These are phyloP conservation scores for Gossypium trilobum DNA, from an alignment of 441 rosid genomes.

Conservation along the genomic window DNA sequence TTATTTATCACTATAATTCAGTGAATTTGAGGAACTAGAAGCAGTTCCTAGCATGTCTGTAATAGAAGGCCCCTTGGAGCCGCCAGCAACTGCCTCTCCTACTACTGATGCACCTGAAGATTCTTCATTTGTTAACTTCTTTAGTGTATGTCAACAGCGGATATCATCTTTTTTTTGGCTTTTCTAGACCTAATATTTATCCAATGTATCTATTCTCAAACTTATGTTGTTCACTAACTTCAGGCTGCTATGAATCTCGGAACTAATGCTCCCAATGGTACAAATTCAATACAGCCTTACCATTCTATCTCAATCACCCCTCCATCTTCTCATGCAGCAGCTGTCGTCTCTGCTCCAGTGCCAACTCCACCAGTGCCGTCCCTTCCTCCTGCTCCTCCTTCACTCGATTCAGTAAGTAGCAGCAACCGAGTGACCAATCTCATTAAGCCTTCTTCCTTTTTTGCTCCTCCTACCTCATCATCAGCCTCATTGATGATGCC, in stretches of 20 bases:
- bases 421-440: conserved; percentile 39
- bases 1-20: conserved; percentile 14
- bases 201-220: not conserved
- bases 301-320: conserved; percentile 34
- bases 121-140: conserved; percentile 50
- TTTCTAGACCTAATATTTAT: not conserved
- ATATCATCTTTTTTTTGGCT: not conserved
- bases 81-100: conserved; percentile 35
- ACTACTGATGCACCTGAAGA: conserved; percentile 42
- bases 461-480: conserved; percentile 31
- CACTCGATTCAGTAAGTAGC: conserved; percentile 32
- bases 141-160: conserved; percentile 35
- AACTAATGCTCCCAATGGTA: conserved; percentile 28
- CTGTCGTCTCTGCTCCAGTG: conserved; percentile 24
- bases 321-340: conserved; percentile 29
- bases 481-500: conserved; percentile 40
- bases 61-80: conserved; percentile 60
- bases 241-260: conserved; percentile 42
- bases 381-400: conserved; percentile 29
- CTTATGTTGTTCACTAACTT: conserved; percentile 7
- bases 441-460: conserved; percentile 53
- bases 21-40: conserved; percentile 72
- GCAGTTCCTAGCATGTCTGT: conserved; percentile 51
- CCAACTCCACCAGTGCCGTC: conserved; percentile 31
- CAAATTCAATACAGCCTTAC: conserved; percentile 31